These are phyloP conservation scores for Phytophthora palmivora DNA, from an alignment of 352 stramenopile genomes.

Conservation along the genomic window DNA sequence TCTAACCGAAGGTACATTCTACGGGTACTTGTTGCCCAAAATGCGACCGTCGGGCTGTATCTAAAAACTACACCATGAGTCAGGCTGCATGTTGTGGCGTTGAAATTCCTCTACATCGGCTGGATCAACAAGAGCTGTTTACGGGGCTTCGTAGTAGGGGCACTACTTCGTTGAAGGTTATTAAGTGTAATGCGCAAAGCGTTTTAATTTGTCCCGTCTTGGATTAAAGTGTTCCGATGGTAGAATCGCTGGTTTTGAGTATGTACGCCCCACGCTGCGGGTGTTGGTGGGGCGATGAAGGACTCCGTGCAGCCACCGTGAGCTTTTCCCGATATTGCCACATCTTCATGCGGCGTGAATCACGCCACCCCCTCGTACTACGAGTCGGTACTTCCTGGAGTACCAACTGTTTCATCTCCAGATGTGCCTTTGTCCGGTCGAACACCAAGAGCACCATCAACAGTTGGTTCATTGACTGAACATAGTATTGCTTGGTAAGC, in stretches of 20 bases:
- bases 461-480: not conserved
- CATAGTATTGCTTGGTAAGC: not conserved
- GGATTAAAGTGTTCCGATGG: not conserved
- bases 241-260: not conserved
- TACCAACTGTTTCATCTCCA: conserved; percentile 13
- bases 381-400: not conserved
- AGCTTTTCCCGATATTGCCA: not conserved
- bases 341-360: too few species aligned
- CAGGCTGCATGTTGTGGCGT: conserved; percentile 1
- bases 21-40: too few species aligned
- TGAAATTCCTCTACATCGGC: conserved; percentile 1
- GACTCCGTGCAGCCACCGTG: not conserved
- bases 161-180: not conserved
- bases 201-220: not conserved
- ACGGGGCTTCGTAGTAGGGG: not conserved
- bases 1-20: too few species aligned
- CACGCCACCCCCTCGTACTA: not conserved
- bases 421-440: conserved; percentile 8
- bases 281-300: too few species aligned
- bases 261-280: not conserved
- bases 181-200: not conserved
- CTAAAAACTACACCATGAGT: too few species aligned
- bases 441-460: not conserved
- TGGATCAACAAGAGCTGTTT: conserved; percentile 13
- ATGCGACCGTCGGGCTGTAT: too few species aligned